Evolutionary conservation across 164 flowering plant genomes (phyloP).

Genomic region (Kalanchoe fedtschenkoi): DNA sequence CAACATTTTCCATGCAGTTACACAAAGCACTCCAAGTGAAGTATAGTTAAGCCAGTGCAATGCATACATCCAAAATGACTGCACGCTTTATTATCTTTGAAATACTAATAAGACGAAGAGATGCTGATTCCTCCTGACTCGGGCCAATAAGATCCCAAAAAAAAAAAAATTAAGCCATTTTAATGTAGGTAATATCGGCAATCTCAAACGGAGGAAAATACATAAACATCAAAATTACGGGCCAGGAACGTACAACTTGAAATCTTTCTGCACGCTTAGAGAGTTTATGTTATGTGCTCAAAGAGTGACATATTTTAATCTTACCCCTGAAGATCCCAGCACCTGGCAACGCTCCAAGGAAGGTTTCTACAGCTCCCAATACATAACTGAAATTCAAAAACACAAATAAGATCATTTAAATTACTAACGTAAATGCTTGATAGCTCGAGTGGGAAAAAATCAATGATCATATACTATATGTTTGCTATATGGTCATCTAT

Average conservation of each 20-base stretch:
- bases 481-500: neutral
- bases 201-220: neutral
- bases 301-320: neutral
- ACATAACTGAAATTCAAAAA: constrained; percentile 56
- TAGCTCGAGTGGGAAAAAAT: neutral
- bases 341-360: constrained; percentile 80
- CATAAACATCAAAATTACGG: neutral
- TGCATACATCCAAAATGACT: neutral
- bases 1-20: constrained; percentile 2
- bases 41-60: too few species aligned
- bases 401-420: neutral
- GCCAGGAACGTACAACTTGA: neutral
- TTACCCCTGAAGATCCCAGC: constrained; percentile 94
- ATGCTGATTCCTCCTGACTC: neutral
- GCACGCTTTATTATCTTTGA: too few species aligned
- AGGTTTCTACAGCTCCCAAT: constrained; percentile 98
- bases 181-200: neutral
- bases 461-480: neutral
- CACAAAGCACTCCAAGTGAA: neutral
- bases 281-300: neutral
- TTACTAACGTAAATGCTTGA: neutral
- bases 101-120: neutral
- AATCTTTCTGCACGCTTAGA: neutral
- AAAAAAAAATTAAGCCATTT: neutral
- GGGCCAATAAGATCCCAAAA: neutral